These are phyloP conservation scores for Blastobotrys terrestris DNA, from an alignment of 805 yeast species.

Conservation along the genomic window DNA sequence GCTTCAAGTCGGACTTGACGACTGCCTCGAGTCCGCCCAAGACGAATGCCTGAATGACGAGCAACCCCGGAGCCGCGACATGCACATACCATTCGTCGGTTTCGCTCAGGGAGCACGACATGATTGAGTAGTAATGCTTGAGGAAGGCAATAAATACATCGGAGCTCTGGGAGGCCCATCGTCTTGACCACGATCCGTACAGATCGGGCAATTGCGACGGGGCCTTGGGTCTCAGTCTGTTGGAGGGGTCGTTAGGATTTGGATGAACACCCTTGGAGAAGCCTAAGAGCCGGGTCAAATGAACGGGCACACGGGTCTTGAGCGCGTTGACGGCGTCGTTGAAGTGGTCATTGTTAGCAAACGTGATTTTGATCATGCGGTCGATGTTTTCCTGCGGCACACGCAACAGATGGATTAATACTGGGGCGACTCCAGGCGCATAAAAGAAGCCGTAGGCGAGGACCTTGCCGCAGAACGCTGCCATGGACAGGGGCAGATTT, in stretches of 20 bases:
- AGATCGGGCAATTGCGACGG: constrained; percentile 19
- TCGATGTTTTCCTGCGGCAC: constrained; percentile 24
- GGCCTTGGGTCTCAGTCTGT: constrained; percentile 6
- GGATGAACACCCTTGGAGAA: constrained; percentile 6
- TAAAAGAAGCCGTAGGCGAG: constrained; percentile 57
- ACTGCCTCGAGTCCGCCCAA: constrained; percentile 22
- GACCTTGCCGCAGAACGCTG: constrained; percentile 65
- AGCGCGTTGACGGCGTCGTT: not conserved
- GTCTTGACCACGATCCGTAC: constrained; percentile 32
- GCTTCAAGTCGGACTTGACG: constrained; percentile 14
- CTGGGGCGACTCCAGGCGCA: constrained; percentile 50
- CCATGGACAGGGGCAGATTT: constrained; percentile 46
- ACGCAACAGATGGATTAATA: constrained; percentile 27
- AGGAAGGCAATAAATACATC: constrained; percentile 36
- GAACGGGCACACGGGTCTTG: constrained; percentile 22
- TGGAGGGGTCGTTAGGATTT: not conserved
- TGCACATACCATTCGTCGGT: not conserved
- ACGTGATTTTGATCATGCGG: constrained; percentile 18
- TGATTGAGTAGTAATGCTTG: constrained; percentile 35
- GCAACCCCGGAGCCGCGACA: constrained; percentile 23
- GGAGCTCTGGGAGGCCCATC: constrained; percentile 31
- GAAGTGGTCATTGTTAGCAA: not conserved
- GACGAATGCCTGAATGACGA: constrained; percentile 21
- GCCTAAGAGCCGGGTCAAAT: constrained; percentile 24
- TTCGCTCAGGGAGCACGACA: constrained; percentile 17